Evolutionary conservation across 2,329 filamentous ascomycete species (phyloP).

Genomic region (Pseudogymnoascus sp.): DNA sequence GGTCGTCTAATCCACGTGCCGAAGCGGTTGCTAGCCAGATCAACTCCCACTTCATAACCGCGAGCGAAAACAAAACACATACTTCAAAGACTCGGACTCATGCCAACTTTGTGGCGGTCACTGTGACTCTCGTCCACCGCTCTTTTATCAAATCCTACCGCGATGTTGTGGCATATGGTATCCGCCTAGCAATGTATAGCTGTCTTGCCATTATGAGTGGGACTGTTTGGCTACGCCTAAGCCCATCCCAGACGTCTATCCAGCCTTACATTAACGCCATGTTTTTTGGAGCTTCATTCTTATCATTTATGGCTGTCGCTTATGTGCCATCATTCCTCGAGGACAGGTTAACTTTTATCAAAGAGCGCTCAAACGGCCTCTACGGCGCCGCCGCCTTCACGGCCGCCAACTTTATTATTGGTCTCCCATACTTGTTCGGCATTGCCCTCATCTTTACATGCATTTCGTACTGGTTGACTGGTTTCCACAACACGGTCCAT

Average conservation of each 20-base stretch:
- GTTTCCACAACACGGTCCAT: conserved; percentile 56
- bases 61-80: not conserved
- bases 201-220: conserved; percentile 78
- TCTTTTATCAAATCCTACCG: conserved; percentile 78
- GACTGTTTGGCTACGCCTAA: conserved; percentile 73
- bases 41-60: conserved; percentile 13
- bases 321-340: conserved; percentile 81
- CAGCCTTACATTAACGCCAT: conserved; percentile 77
- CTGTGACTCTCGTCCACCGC: conserved; percentile 63
- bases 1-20: conserved; percentile 42
- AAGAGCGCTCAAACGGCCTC: conserved; percentile 74
- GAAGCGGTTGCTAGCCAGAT: conserved; percentile 27
- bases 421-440: conserved; percentile 69
- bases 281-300: conserved; percentile 67
- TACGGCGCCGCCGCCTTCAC: conserved; percentile 69
- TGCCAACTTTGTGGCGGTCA: conserved; percentile 33
- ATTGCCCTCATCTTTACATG: conserved; percentile 69
- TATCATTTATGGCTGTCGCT: conserved; percentile 76
- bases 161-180: conserved; percentile 76
- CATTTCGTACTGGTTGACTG: conserved; percentile 72
- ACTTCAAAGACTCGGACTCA: not conserved
- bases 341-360: conserved; percentile 63
- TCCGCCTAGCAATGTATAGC: conserved; percentile 75
- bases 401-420: conserved; percentile 73
- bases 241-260: conserved; percentile 62